A percentile compares a stretch with the other conserved stretches of the same genome.
These are phyloP conservation scores for Orbilia javanica DNA, from an alignment of 2,329 filamentous ascomycete species.

Conservation along the genomic window DNA sequence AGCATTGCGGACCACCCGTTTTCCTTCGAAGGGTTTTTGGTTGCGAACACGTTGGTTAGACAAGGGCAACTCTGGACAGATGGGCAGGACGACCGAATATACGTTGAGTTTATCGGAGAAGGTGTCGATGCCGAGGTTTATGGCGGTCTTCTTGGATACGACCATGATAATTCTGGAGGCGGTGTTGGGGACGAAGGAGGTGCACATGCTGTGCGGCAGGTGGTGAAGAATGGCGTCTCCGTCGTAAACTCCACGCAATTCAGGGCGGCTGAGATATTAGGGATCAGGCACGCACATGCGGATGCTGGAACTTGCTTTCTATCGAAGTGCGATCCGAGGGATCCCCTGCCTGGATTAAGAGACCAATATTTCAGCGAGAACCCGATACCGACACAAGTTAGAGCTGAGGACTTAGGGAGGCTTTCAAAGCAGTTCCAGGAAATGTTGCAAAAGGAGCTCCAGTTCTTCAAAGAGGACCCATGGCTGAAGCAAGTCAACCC, in stretches of 20 bases:
- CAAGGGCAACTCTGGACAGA: constrained; percentile 60
- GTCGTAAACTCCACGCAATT: constrained; percentile 60
- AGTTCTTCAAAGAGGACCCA: constrained; percentile 54
- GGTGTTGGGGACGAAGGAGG: constrained; percentile 45
- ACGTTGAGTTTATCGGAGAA: constrained; percentile 60
- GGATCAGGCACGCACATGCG: constrained; percentile 60
- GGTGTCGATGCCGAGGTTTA: constrained; percentile 59
- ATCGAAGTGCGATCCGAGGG: constrained; percentile 29
- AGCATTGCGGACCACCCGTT: constrained; percentile 60
- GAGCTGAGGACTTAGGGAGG: constrained; percentile 48
- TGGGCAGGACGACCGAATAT: constrained; percentile 59
- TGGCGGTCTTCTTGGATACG: constrained; percentile 57
- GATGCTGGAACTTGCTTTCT: constrained; percentile 57
- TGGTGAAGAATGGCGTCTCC: constrained; percentile 47
- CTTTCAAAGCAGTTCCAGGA: constrained; percentile 53
- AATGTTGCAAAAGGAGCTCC: constrained; percentile 44
- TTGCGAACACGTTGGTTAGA: constrained; percentile 58
- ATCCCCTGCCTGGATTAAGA: constrained; percentile 43
- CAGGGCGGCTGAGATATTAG: constrained; percentile 59
- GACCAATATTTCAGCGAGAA: constrained; percentile 61
- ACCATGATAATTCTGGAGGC: constrained; percentile 40
- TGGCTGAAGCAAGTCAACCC: constrained; percentile 32
- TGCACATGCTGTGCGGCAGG: constrained; percentile 44
- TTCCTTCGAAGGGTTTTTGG: constrained; percentile 60
- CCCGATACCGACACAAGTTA: constrained; percentile 50